A percentile compares a stretch with the other conserved stretches of the same genome.
phyloP scores from a whole-genome alignment of 2,329 filamentous ascomycete genomes.

The Trichoderma hamatum region DNA sequence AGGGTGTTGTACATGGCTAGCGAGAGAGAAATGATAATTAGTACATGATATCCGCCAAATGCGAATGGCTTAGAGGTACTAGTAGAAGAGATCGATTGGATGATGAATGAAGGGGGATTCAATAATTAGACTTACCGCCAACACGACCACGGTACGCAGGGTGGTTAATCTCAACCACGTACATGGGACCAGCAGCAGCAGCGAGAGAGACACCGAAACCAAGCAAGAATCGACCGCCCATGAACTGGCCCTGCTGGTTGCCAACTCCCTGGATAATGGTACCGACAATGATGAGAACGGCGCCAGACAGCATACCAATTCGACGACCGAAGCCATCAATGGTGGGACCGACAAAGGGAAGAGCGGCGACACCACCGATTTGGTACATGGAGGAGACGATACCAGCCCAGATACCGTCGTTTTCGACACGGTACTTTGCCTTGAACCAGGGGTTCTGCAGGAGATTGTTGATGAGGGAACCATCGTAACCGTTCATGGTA shows the following conservation, averaged over 20 bases:
- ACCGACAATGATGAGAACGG: constrained; percentile 50
- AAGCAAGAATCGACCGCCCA: constrained; percentile 63
- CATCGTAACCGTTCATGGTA: constrained; percentile 56
- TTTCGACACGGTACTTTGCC: constrained; percentile 44
- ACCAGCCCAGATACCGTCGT: constrained; percentile 52
- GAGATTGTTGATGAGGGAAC: constrained; percentile 54
- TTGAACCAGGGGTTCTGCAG: constrained; percentile 48
- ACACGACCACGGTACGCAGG: constrained; percentile 51
- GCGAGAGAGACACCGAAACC: constrained; percentile 54
- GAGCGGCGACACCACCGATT: constrained; percentile 52
- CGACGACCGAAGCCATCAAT: constrained; percentile 53
- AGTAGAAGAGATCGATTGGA: neutral
- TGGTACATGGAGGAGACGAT: constrained; percentile 57
- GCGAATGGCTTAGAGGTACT: neutral
- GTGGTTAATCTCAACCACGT: constrained; percentile 52
- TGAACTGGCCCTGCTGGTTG: constrained; percentile 46
- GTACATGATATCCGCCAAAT: neutral
- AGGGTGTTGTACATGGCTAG: constrained; percentile 46
- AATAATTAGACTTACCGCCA: constrained; percentile 33
- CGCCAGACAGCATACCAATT: constrained; percentile 51
- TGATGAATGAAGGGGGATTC: neutral
- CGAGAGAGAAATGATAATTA: neutral
- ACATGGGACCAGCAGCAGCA: constrained; percentile 34
- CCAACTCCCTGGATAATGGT: constrained; percentile 51
- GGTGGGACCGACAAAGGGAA: constrained; percentile 52